Percentiles rank a stretch among this genome's conserved stretches.
Evolutionary conservation across 805 yeast genomes (phyloP).

Genomic region (Kodamaea leandrae): DNA sequence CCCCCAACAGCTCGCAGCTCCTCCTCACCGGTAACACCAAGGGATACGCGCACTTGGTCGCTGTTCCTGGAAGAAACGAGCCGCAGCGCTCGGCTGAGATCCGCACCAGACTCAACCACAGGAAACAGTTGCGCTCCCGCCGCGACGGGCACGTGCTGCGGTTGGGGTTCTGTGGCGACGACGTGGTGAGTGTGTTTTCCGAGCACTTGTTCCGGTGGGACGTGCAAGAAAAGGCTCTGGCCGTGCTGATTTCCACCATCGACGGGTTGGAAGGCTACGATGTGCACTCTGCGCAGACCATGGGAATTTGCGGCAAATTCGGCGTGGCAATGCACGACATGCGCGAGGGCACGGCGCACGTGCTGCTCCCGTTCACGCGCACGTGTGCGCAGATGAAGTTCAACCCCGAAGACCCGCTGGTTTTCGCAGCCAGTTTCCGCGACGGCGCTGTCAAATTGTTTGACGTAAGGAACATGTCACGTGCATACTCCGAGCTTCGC

Average conservation of each 20-base stretch:
- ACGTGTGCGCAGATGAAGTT: constrained; percentile 5
- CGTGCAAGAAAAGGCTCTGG: constrained; percentile 41
- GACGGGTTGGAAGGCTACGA: constrained; percentile 48
- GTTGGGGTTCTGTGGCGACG: constrained; percentile 34
- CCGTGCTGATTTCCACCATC: constrained; percentile 52
- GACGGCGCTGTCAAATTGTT: constrained; percentile 61
- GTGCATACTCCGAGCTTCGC: constrained; percentile 44
- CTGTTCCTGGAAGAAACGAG: constrained; percentile 51
- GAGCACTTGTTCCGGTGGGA: constrained; percentile 80
- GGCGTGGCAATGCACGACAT: constrained; percentile 77
- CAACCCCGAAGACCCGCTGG: constrained; percentile 51
- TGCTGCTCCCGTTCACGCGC: constrained; percentile 3
- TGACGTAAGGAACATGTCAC: constrained; percentile 68
- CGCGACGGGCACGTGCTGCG: constrained; percentile 27
- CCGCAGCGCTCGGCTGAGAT: constrained; percentile 62
- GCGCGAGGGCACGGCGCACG: constrained; percentile 28
- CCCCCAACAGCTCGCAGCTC: constrained; percentile 38
- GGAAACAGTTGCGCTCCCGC: constrained; percentile 49
- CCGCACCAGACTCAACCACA: constrained; percentile 74
- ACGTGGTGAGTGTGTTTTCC: constrained; percentile 61
- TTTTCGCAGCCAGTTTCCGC: constrained; percentile 62
- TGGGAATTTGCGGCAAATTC: constrained; percentile 65
- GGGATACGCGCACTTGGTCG: constrained; percentile 71
- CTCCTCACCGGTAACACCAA: constrained; percentile 72
- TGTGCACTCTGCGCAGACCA: constrained; percentile 42